Evolutionary conservation across 768 basidiomycete species (phyloP).

Genomic region (Glaciozyma antarctica): DNA sequence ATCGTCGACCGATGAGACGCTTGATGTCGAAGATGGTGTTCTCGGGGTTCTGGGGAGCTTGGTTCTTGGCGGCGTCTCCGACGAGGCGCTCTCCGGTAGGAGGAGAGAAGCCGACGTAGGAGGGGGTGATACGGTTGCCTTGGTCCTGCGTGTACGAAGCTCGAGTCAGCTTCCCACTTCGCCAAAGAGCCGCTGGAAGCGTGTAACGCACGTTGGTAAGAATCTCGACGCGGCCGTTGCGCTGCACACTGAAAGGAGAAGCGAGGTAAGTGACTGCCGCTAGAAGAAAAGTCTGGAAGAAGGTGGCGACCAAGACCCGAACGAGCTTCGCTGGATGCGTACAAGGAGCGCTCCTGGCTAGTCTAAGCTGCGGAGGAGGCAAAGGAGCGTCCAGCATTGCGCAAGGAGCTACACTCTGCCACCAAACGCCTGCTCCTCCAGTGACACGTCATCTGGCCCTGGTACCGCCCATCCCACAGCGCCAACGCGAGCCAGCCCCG

Average conservation of each 20-base stretch:
- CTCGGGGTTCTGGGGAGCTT: slow-evolving; percentile 70
- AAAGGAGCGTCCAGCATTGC: neutral
- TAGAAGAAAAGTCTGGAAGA: neutral
- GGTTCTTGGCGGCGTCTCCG: slow-evolving; percentile 95
- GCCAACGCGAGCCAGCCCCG: neutral
- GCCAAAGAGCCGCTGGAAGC: neutral
- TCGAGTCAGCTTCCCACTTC: neutral
- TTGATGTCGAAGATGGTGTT: slow-evolving; percentile 98
- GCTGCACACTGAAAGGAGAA: slow-evolving; percentile 54
- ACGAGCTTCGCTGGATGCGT: too few relatives aligned
- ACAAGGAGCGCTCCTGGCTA: too few relatives aligned
- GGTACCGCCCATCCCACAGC: neutral
- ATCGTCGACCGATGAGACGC: slow-evolving; percentile 74
- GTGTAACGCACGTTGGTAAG: slow-evolving; percentile 57
- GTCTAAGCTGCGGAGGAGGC: neutral
- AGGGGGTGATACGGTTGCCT: slow-evolving; percentile 98
- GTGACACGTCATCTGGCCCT: neutral
- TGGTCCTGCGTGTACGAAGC: slow-evolving; percentile 54
- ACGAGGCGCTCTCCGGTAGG: slow-evolving; percentile 45
- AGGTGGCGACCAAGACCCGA: neutral
- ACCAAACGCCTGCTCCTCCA: neutral
- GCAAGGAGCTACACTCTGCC: neutral
- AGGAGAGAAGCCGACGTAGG: slow-evolving; percentile 29
- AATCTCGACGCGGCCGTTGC: slow-evolving; percentile 80
- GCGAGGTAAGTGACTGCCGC: neutral